Evolutionary conservation across 306 rosid species (phyloP).

Genomic region (Abrus precatorius): DNA sequence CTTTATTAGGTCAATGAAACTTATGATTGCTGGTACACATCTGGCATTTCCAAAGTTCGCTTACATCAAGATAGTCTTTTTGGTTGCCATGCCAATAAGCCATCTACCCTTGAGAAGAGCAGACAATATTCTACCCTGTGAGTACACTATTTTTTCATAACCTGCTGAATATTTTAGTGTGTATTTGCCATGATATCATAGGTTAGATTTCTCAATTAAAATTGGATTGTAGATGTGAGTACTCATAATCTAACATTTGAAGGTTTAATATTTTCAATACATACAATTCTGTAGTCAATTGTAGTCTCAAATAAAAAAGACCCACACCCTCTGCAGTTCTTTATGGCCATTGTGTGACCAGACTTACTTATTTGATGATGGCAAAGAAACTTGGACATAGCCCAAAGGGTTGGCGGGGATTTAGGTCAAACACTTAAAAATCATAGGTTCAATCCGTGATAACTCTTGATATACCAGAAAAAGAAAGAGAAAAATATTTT

Average conservation of each 20-base stretch:
- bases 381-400: conserved; percentile 3
- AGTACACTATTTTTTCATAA: conserved; percentile 53
- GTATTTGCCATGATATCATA: conserved; percentile 31
- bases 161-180: conserved; percentile 36
- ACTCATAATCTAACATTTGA: conserved; percentile 35
- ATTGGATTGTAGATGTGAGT: conserved; percentile 19
- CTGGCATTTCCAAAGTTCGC: conserved; percentile 81
- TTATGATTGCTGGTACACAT: conserved; percentile 89
- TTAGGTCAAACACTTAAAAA: conserved; percentile 19
- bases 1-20: conserved; percentile 80
- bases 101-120: conserved; percentile 72
- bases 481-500: neutral
- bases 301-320: neutral
- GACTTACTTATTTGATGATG: neutral
- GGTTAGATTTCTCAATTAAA: conserved; percentile 26
- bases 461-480: conserved; percentile 6
- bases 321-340: neutral
- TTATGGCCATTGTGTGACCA: conserved; percentile 2
- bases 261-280: conserved; percentile 25
- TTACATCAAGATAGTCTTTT: conserved; percentile 74
- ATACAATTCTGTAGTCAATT: neutral
- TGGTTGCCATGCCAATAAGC: conserved; percentile 81
- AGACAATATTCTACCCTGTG: conserved; percentile 69
- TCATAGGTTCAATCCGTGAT: conserved; percentile 4
- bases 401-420: neutral